Conservation (phyloP, 257 asterid genomes). For the Penstemon barbatus region DNA sequence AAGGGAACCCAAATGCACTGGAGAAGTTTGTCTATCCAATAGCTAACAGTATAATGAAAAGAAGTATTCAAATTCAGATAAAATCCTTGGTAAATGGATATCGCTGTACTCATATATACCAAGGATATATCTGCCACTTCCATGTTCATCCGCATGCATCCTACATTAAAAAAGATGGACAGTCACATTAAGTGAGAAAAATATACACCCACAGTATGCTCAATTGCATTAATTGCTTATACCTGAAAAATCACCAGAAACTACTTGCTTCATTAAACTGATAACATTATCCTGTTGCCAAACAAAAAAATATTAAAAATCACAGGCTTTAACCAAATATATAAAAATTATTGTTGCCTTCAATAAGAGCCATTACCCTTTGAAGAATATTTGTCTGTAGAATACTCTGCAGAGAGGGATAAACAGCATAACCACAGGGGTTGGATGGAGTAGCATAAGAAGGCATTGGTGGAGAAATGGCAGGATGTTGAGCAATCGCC, state of each 20-base stretch:
- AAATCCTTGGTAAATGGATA: conserved; percentile 8
- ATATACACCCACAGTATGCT: not conserved
- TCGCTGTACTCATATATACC: conserved; percentile 42
- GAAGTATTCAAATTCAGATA: conserved; percentile 10
- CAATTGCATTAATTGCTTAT: conserved; percentile 30
- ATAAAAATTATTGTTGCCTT: conserved; percentile 1
- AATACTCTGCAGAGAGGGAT: conserved; percentile 58
- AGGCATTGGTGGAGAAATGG: conserved; percentile 37
- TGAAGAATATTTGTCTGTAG: conserved; percentile 73
- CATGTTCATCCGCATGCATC: conserved; percentile 33
- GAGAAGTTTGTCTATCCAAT: not conserved
- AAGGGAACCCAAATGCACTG: not conserved
- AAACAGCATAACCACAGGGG: conserved; percentile 44
- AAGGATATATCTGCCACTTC: conserved; percentile 54
- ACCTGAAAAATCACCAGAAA: conserved; percentile 62
- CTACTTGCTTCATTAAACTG: conserved; percentile 64
- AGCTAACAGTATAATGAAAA: not conserved
- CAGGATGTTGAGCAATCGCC: conserved; percentile 62
- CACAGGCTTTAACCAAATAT: conserved; percentile 7
- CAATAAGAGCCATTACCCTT: conserved; percentile 54
- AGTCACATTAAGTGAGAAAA: conserved; percentile 26
- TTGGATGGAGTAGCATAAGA: conserved; percentile 52
- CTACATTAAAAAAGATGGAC: conserved; percentile 47
- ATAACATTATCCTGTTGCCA: conserved; percentile 64
- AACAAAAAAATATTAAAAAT: not conserved